These are phyloP conservation scores for Boletellus emodensis DNA, from an alignment of 768 basidiomycete genomes.

Conservation along the genomic window DNA sequence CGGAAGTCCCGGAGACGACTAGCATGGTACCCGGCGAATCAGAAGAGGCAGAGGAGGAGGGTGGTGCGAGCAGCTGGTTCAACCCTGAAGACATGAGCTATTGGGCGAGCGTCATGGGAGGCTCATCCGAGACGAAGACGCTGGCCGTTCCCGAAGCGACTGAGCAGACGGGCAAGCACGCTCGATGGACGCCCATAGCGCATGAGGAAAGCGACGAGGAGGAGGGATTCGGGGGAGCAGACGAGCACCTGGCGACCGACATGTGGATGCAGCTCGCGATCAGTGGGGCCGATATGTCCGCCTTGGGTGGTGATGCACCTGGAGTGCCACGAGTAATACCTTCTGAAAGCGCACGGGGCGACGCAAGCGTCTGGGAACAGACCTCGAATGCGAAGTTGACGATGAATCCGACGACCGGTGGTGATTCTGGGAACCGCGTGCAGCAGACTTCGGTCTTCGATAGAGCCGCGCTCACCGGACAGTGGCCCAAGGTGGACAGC, in stretches of 20 bases:
- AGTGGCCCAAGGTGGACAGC: constrained; percentile 35
- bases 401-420: constrained; percentile 10
- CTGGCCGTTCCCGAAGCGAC: neutral
- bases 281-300: constrained; percentile 21
- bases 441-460: constrained; percentile 25
- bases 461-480: constrained; percentile 26
- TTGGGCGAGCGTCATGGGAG: constrained; percentile 28
- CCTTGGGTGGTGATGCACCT: constrained; percentile 1
- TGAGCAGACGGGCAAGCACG: constrained; percentile 17
- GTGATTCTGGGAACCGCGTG: constrained; percentile 20
- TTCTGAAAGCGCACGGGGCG: constrained; percentile 5
- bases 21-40: constrained; percentile 4
- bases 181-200: constrained; percentile 23
- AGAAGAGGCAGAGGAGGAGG: constrained; percentile 15
- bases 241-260: constrained; percentile 14
- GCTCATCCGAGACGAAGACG: constrained; percentile 9
- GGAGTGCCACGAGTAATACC: constrained; percentile 1
- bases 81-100: constrained; percentile 23
- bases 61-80: constrained; percentile 21
- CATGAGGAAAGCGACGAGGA: constrained; percentile 23
- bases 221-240: constrained; percentile 14
- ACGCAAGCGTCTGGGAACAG: constrained; percentile 20
- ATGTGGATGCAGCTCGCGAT: constrained; percentile 33
- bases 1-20: constrained; percentile 12
- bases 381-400: constrained; percentile 21